Percentiles rank a stretch among this genome's conserved stretches.
phyloP scores from a whole-genome alignment of 2,329 filamentous ascomycete species.

The Rhynchosporium secalis region DNA sequence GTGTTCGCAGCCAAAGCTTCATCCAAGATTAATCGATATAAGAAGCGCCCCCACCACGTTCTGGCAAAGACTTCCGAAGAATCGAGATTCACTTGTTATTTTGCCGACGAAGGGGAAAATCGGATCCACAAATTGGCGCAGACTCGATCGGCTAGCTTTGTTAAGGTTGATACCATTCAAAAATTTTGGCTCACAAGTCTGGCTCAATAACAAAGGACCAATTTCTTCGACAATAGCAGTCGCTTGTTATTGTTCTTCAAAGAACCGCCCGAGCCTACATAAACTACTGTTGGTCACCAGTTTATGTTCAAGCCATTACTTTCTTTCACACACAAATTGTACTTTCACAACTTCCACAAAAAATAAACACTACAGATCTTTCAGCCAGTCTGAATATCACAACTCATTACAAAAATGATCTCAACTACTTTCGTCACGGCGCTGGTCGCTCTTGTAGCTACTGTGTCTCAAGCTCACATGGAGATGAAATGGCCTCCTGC shows the following conservation, averaged over 20 bases:
- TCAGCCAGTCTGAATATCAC: slow-evolving; percentile 24
- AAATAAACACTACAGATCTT: not conserved
- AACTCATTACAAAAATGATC: slow-evolving; percentile 11
- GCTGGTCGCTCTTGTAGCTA: slow-evolving; percentile 15
- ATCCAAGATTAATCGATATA: not conserved
- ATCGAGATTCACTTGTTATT: not conserved
- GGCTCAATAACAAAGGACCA: slow-evolving; percentile 16
- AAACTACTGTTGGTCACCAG: not conserved
- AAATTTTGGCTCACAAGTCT: slow-evolving; percentile 9
- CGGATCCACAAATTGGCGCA: not conserved
- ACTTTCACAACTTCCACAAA: not conserved
- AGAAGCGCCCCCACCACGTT: not conserved
- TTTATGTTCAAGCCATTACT: not conserved
- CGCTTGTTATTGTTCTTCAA: slow-evolving; percentile 12
- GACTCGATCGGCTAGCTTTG: not conserved
- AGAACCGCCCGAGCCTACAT: slow-evolving; percentile 8
- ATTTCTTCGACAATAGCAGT: slow-evolving; percentile 9
- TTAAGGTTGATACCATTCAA: slow-evolving; percentile 17
- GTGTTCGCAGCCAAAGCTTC: not conserved
- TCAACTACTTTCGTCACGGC: slow-evolving; percentile 11
- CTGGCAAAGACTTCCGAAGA: no score
- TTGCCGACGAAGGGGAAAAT: not conserved
- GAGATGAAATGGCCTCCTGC: slow-evolving; percentile 27
- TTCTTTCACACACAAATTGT: slow-evolving; percentile 8
- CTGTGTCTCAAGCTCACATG: slow-evolving; percentile 27